phyloP scores from a whole-genome alignment of 345 rosid species.

The Boechera stricta region DNA sequence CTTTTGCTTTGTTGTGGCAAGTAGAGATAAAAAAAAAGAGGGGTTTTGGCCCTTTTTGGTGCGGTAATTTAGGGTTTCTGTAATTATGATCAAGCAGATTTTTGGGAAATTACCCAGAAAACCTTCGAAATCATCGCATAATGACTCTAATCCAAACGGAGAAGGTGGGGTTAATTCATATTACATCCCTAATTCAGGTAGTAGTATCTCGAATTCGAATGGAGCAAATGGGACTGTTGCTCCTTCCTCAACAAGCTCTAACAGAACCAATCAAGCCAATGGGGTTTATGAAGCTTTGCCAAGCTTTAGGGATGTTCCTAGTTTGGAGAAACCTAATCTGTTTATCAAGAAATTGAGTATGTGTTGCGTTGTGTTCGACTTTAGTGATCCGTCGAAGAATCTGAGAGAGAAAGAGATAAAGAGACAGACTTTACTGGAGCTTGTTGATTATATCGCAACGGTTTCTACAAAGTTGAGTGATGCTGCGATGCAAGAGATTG shows the following conservation, averaged over 20 bases:
- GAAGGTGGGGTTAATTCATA: slow-evolving; percentile 45
- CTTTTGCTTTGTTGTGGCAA: slow-evolving; percentile 2
- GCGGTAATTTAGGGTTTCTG: slow-evolving; percentile 28
- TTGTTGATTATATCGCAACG: slow-evolving; percentile 69
- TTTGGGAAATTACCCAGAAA: slow-evolving; percentile 73
- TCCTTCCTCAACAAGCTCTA: slow-evolving; percentile 38
- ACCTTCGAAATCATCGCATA: slow-evolving; percentile 66
- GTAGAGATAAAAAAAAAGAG: neutral
- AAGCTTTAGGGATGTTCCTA: slow-evolving; percentile 70
- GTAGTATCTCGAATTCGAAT: slow-evolving; percentile 48
- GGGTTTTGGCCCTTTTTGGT: slow-evolving; percentile 5
- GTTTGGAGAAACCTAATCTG: slow-evolving; percentile 65
- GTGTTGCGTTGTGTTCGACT: slow-evolving; percentile 75
- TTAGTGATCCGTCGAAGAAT: slow-evolving; percentile 67
- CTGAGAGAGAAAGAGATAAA: slow-evolving; percentile 78
- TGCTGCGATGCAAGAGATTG: slow-evolving; percentile 64
- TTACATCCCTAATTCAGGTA: slow-evolving; percentile 45
- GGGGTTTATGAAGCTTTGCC: slow-evolving; percentile 66
- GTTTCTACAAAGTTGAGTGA: slow-evolving; percentile 59
- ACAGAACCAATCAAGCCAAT: slow-evolving; percentile 55
- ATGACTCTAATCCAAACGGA: slow-evolving; percentile 49
- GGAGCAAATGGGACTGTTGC: slow-evolving; percentile 53
- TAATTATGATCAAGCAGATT: slow-evolving; percentile 81
- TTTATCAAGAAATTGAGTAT: slow-evolving; percentile 65
- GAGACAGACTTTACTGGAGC: slow-evolving; percentile 73